Percentiles rank a stretch among this genome's conserved stretches.
These are phyloP conservation scores for Saccharomycopsis sp. DNA, from an alignment of 805 yeast species.

Conservation along the genomic window DNA sequence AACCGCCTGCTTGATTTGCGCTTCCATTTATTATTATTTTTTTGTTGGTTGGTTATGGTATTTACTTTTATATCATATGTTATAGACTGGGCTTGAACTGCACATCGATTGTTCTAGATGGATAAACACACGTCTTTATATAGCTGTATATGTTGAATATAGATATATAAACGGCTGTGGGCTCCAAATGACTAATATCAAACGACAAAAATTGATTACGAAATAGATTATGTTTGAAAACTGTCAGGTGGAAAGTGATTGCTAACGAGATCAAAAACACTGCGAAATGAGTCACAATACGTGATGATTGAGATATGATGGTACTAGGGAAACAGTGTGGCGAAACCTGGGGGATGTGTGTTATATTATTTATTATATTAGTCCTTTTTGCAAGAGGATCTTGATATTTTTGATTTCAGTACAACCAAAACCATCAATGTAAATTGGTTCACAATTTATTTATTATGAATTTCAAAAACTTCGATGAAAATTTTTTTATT, in stretches of 20 bases:
- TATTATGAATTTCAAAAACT: background rate
- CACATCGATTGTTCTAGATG: background rate
- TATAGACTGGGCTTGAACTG: background rate
- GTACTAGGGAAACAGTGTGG: background rate
- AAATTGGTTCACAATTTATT: background rate
- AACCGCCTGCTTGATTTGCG: conserved; percentile 83
- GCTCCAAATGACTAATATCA: background rate
- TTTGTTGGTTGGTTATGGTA: background rate
- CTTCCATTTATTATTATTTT: conserved; percentile 11
- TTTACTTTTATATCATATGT: background rate
- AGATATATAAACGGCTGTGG: background rate
- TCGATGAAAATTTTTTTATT: background rate
- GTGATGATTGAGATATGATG: background rate
- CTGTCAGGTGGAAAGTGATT: background rate
- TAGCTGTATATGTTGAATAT: background rate
- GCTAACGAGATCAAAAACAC: background rate
- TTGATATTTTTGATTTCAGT: background rate
- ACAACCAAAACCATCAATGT: background rate
- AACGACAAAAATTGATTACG: background rate
- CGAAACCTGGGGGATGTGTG: background rate
- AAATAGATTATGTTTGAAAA: background rate
- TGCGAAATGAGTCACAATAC: background rate
- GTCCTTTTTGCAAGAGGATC: no score
- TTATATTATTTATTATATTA: no score
- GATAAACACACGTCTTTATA: background rate